Evolutionary conservation across 257 asterid genomes (phyloP).

Genomic region (Solanum clarkiae): DNA sequence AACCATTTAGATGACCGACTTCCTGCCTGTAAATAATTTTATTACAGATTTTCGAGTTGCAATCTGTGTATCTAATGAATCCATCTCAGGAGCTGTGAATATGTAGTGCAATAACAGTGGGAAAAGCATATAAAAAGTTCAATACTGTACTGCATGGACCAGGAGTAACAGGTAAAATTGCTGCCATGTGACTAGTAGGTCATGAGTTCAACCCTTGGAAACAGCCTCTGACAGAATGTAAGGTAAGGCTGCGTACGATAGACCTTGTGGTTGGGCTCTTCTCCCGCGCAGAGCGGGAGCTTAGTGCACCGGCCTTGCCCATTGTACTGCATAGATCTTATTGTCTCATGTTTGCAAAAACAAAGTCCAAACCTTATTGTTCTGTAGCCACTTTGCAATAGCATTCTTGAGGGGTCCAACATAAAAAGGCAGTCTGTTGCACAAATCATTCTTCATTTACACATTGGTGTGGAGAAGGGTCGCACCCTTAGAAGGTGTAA

Average conservation of each 20-base stretch:
- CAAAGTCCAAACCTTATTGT: not conserved
- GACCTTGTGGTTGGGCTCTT: too few species aligned
- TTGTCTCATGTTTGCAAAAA: not conserved
- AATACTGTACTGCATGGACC: not conserved
- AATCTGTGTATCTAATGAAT: not conserved
- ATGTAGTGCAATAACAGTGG: not conserved
- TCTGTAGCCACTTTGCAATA: not conserved
- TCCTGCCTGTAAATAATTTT: not conserved
- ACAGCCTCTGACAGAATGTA: too few species aligned
- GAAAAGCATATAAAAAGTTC: not conserved
- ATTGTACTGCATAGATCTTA: not conserved
- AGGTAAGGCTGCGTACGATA: too few species aligned
- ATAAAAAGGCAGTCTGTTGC: not conserved
- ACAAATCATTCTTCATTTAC: not conserved
- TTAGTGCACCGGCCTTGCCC: too few species aligned
- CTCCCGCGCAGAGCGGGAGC: too few species aligned
- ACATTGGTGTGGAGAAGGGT: not conserved
- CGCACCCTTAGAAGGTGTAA: not conserved
- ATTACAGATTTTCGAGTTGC: not conserved
- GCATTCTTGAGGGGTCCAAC: not conserved
- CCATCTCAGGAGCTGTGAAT: not conserved
- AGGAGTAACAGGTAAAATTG: too few species aligned
- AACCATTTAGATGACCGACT: conserved; percentile 54
- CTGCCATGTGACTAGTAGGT: too few species aligned
- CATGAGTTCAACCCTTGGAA: too few species aligned